A percentile compares a stretch with the other conserved stretches of the same genome.
Conservation (phyloP, 768 basidiomycete genomes). For the Symmetrospora coprosmae region DNA sequence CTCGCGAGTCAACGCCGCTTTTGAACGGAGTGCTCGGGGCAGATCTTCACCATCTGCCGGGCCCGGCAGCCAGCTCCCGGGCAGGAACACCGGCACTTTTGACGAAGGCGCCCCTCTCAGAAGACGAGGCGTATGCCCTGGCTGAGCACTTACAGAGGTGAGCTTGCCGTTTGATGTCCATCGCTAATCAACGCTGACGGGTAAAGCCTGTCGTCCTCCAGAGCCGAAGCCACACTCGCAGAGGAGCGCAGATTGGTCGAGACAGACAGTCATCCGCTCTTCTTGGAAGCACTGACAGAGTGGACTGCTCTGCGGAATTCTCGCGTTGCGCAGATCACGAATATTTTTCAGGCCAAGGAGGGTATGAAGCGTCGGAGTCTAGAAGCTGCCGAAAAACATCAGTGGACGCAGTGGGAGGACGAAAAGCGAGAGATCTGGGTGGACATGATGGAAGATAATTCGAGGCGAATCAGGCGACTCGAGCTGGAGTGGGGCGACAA, state of each 20-base stretch:
- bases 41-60: no score
- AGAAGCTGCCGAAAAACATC: neutral
- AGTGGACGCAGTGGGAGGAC: constrained; percentile 4
- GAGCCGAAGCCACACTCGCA: neutral
- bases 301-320: neutral
- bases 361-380: neutral
- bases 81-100: no score
- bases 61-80: no score
- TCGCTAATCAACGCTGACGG: no score
- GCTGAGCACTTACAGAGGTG: no score
- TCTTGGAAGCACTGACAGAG: neutral
- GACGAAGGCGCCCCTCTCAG: no score
- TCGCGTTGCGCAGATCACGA: neutral
- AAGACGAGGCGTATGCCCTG: no score
- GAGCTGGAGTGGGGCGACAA: neutral
- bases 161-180: no score
- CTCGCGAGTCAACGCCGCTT: no score
- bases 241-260: neutral
- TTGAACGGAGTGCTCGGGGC: no score
- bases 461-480: neutral
- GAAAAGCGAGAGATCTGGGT: neutral
- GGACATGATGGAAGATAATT: neutral
- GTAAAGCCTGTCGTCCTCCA: neutral
- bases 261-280: neutral
- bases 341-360: neutral